Evolutionary conservation across 108 stramenopile species (phyloP).

Genomic region (Bacterosira constricta): DNA sequence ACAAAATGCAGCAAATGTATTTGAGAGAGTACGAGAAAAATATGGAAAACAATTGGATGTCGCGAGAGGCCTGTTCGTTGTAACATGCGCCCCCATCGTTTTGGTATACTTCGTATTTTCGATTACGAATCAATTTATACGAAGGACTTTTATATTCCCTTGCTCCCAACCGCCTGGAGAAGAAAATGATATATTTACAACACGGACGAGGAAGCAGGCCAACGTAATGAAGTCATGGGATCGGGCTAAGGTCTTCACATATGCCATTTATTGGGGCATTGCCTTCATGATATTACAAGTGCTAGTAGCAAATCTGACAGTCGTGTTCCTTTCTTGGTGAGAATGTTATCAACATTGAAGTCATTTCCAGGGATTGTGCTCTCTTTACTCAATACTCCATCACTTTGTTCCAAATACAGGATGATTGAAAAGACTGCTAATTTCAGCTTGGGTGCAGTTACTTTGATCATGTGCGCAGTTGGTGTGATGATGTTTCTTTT

Average conservation of each 20-base stretch:
- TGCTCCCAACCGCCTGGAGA: constrained; percentile 25
- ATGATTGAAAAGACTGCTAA: constrained; percentile 35
- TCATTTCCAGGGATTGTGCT: too few relatives aligned
- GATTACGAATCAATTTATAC: constrained; percentile 43
- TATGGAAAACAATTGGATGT: constrained; percentile 47
- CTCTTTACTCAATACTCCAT: too few relatives aligned
- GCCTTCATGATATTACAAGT: constrained; percentile 51
- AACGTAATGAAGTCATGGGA: constrained; percentile 46
- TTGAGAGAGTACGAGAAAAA: constrained; percentile 33
- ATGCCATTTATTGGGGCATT: constrained; percentile 54
- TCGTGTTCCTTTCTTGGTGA: constrained; percentile 56
- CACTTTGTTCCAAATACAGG: too few relatives aligned
- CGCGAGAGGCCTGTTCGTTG: constrained; percentile 37
- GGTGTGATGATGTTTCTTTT: constrained; percentile 58
- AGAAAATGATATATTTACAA: constrained; percentile 25
- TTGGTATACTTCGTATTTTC: constrained; percentile 44
- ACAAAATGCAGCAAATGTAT: constrained; percentile 19
- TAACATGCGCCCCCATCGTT: constrained; percentile 37
- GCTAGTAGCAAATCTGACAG: constrained; percentile 55
- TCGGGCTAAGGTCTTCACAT: constrained; percentile 41
- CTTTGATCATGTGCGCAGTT: constrained; percentile 44
- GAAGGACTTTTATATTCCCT: constrained; percentile 25
- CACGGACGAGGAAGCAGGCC: constrained; percentile 35
- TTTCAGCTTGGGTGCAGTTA: constrained; percentile 37
- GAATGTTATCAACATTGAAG: too few relatives aligned